Base-by-base conservation (phyloP, 768 basidiomycete genomes). In the Pleurotus cornucopiae region DNA sequence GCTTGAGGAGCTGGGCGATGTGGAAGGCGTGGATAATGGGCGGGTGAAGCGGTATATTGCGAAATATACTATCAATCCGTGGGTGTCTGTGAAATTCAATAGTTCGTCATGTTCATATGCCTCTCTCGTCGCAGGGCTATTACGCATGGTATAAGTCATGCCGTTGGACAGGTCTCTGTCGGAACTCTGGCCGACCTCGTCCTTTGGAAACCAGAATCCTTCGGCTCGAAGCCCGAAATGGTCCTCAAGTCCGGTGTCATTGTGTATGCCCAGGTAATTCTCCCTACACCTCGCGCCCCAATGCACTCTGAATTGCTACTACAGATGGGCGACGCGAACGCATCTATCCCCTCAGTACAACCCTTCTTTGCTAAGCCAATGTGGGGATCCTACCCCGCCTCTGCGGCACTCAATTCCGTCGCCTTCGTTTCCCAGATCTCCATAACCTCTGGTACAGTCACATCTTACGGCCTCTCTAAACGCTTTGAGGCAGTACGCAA, bases 11-110 rank as follows among this genome's bases (percentile, higher is more conserved):
- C 75, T 93, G 26, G 90, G 90, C 5, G 94, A 98, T 68, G 62
- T 58, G 9, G 81, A 81, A 6, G 82, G 81, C 2, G 80, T 70
- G 54, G 94, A 97, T 70, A 99, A 98, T 66, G 85, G 77, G 6
- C 79, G 97, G 13, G 96, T 98, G 52, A 98, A 97, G 77, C 79
- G 95, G 58, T 98, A 98, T 69, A 78, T 98, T 21, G 82, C 95
- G 13, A 99, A 98, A 68, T 98, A 98, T 71, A 98, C 97, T 12
- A 84, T 98, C 67, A 98, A 99, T 66, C 94, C 96, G 93, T 96
- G 62, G 62, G 93, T 78, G 20, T 20, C 20, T 20, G 20, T 20
- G 20, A 20, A 20, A 20, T 20, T 20, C 20, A 20, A 20, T 20
- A 20, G 2, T 20, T 20, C 20, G 2, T 20, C 20, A 20, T 20